Conservation (phyloP, 2,329 filamentous ascomycete species). For the Nemania sp. region DNA sequence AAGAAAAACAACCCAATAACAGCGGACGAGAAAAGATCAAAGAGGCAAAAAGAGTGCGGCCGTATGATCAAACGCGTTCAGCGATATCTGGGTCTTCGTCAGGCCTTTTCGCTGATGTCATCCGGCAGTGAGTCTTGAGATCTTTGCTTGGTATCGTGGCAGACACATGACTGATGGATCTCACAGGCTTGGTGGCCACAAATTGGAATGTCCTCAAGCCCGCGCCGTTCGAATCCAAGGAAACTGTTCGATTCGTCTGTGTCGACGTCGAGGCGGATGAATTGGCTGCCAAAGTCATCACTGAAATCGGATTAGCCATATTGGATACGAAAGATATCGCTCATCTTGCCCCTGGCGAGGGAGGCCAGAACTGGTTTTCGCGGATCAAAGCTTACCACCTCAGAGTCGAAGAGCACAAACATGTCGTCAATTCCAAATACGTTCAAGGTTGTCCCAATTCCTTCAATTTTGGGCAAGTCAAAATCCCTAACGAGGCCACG, state of each 20-base stretch:
- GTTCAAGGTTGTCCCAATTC: conserved; percentile 72
- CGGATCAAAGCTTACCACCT: conserved; percentile 74
- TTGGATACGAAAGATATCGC: conserved; percentile 69
- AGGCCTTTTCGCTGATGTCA: conserved; percentile 6
- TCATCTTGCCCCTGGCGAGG: conserved; percentile 59
- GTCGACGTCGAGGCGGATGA: conserved; percentile 88
- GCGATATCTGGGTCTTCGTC: conserved; percentile 69
- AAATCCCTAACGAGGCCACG: background rate
- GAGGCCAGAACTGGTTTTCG: conserved; percentile 67
- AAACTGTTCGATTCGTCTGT: conserved; percentile 69
- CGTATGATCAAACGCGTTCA: conserved; percentile 66
- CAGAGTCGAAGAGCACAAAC: conserved; percentile 69
- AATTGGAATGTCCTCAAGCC: conserved; percentile 46
- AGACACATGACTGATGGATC: conserved; percentile 4
- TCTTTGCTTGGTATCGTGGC: background rate
- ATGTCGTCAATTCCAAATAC: conserved; percentile 68
- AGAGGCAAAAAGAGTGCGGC: conserved; percentile 55
- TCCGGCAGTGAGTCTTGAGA: conserved; percentile 6
- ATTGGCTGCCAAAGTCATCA: conserved; percentile 64
- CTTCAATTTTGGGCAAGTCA: conserved; percentile 72
- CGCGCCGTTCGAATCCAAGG: conserved; percentile 52
- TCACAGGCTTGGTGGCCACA: conserved; percentile 34
- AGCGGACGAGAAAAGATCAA: conserved; percentile 52
- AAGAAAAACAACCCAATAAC: conserved; percentile 42
- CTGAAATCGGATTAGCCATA: conserved; percentile 83